These are phyloP conservation scores for Musa schizocarpa DNA, from an alignment of 176 grass and related monocot genomes.

Conservation along the genomic window DNA sequence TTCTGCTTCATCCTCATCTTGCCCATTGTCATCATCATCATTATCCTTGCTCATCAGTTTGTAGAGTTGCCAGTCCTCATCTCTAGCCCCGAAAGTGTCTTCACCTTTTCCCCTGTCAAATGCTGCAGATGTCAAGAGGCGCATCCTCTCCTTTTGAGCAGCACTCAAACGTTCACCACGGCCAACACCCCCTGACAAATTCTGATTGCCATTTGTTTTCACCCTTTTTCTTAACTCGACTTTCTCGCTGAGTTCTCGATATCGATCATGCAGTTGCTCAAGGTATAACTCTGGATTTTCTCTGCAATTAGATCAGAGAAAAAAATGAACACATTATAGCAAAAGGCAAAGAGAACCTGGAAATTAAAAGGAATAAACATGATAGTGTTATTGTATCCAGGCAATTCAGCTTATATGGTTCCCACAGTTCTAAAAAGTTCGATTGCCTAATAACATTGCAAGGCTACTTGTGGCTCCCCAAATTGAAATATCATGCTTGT, in stretches of 20 bases:
- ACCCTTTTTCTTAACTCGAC: constrained; percentile 70
- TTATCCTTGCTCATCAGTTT: constrained; percentile 94
- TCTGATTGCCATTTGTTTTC: constrained; percentile 72
- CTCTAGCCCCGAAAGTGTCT: constrained; percentile 86
- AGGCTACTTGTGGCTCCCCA: neutral
- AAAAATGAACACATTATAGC: neutral
- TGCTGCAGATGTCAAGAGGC: constrained; percentile 72
- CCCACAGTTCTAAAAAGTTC: neutral
- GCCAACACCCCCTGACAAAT: constrained; percentile 52
- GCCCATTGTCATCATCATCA: constrained; percentile 64
- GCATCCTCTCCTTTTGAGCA: constrained; percentile 90
- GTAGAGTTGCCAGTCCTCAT: constrained; percentile 97
- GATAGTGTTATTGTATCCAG: neutral
- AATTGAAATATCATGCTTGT: no score
- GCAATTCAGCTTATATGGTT: neutral
- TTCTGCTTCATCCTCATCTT: constrained; percentile 77
- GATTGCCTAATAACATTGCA: neutral
- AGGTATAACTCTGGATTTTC: constrained; percentile 93
- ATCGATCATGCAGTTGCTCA: constrained; percentile 61
- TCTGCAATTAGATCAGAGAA: constrained; percentile 35
- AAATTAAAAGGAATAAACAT: neutral
- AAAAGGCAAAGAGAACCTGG: neutral
- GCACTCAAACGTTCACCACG: constrained; percentile 91
- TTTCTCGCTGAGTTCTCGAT: constrained; percentile 71
- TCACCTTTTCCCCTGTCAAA: constrained; percentile 94